These are phyloP conservation scores for Microsporum ferrugineum DNA, from an alignment of 2,329 filamentous ascomycete species.

Conservation along the genomic window DNA sequence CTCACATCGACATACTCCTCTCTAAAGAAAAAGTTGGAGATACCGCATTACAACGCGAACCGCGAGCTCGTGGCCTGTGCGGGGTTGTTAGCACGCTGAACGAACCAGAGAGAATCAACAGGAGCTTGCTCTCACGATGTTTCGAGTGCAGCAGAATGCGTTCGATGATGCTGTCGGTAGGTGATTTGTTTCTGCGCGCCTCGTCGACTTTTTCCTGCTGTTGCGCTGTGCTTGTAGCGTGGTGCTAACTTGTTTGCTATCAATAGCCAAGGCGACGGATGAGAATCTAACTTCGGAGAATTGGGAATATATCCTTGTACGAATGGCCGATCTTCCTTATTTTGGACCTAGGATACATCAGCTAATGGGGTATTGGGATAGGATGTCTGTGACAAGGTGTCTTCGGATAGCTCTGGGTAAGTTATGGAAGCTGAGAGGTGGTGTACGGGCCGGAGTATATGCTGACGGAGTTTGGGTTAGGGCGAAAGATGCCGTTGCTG, in stretches of 20 bases:
- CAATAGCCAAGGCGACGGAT: slow-evolving; percentile 71
- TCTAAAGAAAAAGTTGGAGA: not conserved
- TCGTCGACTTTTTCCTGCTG: not conserved
- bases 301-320: slow-evolving; percentile 58
- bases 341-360: not conserved
- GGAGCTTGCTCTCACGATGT: slow-evolving; percentile 33
- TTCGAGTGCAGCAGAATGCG: slow-evolving; percentile 53
- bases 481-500: slow-evolving; percentile 73
- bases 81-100: not conserved
- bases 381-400: slow-evolving; percentile 52
- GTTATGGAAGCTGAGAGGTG: slow-evolving; percentile 3
- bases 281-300: slow-evolving; percentile 89
- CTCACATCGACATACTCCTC: not conserved
- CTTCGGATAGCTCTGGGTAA: slow-evolving; percentile 39
- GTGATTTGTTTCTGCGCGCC: slow-evolving; percentile 16
- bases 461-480: slow-evolving; percentile 22
- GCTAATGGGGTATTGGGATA: slow-evolving; percentile 17
- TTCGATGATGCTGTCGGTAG: slow-evolving; percentile 60
- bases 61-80: not conserved
- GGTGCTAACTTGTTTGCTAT: slow-evolving; percentile 20
- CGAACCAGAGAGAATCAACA: not conserved
- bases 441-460: not conserved
- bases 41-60: not conserved
- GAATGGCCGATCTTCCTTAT: slow-evolving; percentile 10
- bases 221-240: not conserved